Percentiles rank a stretch among this genome's conserved stretches.
Conservation (phyloP, 2,329 filamentous ascomycete genomes). For the Alternaria viburni region DNA sequence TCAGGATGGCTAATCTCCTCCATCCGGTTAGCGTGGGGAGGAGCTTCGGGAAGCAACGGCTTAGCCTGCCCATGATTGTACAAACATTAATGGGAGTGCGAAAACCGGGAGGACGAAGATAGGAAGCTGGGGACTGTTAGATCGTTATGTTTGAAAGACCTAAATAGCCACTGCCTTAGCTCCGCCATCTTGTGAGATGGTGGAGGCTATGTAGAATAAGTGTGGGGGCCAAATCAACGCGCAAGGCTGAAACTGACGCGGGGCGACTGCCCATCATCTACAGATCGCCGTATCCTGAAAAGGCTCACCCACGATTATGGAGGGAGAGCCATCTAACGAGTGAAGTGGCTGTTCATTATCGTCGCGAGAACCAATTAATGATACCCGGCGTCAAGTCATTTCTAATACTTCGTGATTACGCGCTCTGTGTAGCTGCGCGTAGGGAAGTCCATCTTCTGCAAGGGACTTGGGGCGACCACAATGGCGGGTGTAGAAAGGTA, state of each 20-base stretch:
- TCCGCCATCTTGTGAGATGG: background rate
- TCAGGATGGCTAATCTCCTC: background rate
- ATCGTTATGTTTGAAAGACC: background rate
- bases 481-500: background rate
- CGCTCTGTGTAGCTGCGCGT: background rate
- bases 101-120: background rate
- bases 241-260: background rate
- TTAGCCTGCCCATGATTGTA: background rate
- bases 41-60: background rate
- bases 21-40: background rate
- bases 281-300: background rate
- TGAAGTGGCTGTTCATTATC: background rate
- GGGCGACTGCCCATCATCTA: background rate
- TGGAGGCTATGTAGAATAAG: background rate
- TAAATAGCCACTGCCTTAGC: background rate
- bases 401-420: background rate
- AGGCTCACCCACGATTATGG: background rate
- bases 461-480: background rate
- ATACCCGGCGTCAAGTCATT: background rate
- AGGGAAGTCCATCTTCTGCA: background rate
- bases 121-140: background rate
- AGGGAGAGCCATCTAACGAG: background rate
- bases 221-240: background rate
- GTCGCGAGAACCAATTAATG: background rate
- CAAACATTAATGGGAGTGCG: background rate